Base-by-base conservation (phyloP, 139 green algal species). In the Ettlia oleoabundans region DNA sequence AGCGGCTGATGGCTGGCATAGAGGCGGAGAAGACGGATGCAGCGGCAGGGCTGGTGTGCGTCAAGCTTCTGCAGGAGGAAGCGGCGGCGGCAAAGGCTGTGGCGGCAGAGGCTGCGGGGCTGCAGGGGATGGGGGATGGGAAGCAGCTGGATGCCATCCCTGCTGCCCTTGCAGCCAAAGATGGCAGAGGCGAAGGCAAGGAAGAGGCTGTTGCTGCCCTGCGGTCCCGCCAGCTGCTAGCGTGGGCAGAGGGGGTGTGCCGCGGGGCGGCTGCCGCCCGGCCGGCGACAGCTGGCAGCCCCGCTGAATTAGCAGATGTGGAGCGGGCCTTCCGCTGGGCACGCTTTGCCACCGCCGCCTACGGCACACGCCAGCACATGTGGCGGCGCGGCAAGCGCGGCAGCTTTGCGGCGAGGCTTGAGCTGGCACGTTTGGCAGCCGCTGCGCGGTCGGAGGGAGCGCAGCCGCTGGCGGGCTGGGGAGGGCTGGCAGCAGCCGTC, bases 1-100 rank as follows among this genome's bases (percentile, higher is more conserved):
- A 80, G 75, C 38, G 41, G n/a, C 75, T 72, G 58, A 70, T 81
- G 75, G 61, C 41, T 22, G 58, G 58, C 75, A 71, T 81, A 4
- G 75, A 72, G 0, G 75, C 28, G n/a, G 75, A 81, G 4, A 81
- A 81, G 40, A 81, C 58, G 21, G 75, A 81, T 24, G 75, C 40
- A 15, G 75, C 33, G 28, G 75, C 75, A 3, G 75, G 58, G 18
- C 75, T 81, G 58, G 75, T 41, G 5, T 81, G 75, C 58, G 75
- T 58, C 1, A 62, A 62, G 28, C 58, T 81, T 13, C 58, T 81
- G 55, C 75, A 81, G 58, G 38, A 71, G 0, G 75, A 81, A 18
- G 40, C 67, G 1, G 15, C 28, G 40, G 67, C 66, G 24, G 66
- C 22, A 18, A 2, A 18, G 26, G 75, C 75, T 13, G 58, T 58